Evolutionary conservation across 345 rosid genomes (phyloP), one percentile per base, ranked within the genome.

Genomic region (Linum usitatissimum): DNA sequence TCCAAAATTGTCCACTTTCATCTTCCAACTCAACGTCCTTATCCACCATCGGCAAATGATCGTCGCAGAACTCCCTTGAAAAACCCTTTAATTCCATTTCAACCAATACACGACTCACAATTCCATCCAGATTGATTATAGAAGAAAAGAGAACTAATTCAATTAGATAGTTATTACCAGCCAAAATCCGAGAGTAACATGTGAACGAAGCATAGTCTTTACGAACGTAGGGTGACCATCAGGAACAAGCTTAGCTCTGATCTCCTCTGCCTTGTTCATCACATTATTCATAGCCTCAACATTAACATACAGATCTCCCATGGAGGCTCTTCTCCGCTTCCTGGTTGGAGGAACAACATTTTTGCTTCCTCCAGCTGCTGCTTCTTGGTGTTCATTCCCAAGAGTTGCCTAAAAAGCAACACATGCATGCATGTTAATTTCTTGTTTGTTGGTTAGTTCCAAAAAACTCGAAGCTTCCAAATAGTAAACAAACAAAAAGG

Each of bases 61-160:
- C 18, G 68, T 75, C 71, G 78, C 84, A 80, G 70, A 80, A 80
- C 60, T 64, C 69, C 79, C 67, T 75, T 8, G 84, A 77, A 59
- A 80, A 77, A 70, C 74, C 73, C 83, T 80, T 77, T 7, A 40
- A 63, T 20, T 38, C 53, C 30, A 60, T 20, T 68, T 7, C 5
- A 34, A 34, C 38, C 38, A 56, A 12, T 23, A n/a, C 39, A 49
- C 7, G 17, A 34, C 8, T 17, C n/a, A 2, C 57, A 34, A 34
- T 5, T 34, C 8, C 38, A 34, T 58, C 40, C 61, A 42, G 53
- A 45, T 19, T 54, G 30, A 57, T 40, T 21, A 28, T 8, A 48
- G 60, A 40, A 21, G 10, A 49, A 23, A 23, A 23, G 28, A 23
- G 28, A 1, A 54, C 3, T 62, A 53, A 57, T 14, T 23, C 61